Evolutionary conservation across 2,329 filamentous ascomycete genomes (phyloP), one percentile per base, ranked within the genome.

Genomic region (Sporothrix variecibatus): DNA sequence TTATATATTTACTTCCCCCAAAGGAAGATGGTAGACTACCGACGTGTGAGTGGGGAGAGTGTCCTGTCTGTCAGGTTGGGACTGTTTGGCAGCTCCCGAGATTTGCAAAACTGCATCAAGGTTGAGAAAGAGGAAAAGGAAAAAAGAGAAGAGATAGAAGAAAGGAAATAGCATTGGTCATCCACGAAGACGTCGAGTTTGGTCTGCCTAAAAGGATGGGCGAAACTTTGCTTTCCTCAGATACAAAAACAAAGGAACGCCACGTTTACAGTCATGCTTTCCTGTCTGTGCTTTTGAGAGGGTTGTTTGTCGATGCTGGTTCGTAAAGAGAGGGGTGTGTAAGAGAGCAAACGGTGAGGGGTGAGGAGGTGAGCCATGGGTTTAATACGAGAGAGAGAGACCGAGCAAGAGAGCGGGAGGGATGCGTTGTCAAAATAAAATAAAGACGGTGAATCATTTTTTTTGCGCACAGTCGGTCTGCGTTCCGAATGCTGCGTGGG

Each of bases 101-200:
- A 73, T 73, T 73, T 73, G 72, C 72, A 49, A 73, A 73, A 69
- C 62, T 34, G 49, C 49, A 73, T 49, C 58, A 31, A 28, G 23
- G n/a, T 20, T 9, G 43, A 65, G n/a, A 31, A 8, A 20, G 40
- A 65, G 17, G n/a, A 17, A 15, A 40, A 65, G 31, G 43, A n/a
- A 9, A 56, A 1, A 12, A 23, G n/a, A 28, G 31, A 49, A 38
- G 43, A 31, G 28, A 49, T n/a, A 15, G 17, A 28, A 53, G 51
- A 34, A 1, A 56, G 6, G 8, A 49, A 23, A 51, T 2, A 8
- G n/a, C 43, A 31, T 26, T 31, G 26, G 11, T 43, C 12, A 72
- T 17, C 58, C 60, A 67, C 15, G 6, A 67, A 56, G 28, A 20
- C 34, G 46, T 38, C 28, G 23, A 43, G 46, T 40, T 17, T 72